phyloP scores from a whole-genome alignment of 1,139 yeast genomes.

The Hansenula sp. region DNA sequence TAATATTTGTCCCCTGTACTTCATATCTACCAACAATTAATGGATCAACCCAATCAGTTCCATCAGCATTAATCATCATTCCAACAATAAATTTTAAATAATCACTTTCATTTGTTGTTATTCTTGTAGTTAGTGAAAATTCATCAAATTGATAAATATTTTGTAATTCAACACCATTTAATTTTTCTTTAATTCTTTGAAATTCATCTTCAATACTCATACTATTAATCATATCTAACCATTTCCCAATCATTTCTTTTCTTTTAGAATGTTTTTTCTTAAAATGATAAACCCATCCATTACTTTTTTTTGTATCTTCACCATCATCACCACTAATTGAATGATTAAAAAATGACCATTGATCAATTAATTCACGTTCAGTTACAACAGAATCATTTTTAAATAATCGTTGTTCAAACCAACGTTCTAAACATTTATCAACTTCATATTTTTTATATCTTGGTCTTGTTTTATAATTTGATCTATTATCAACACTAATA shows the following conservation, averaged over 20 bases:
- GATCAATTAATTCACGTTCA: slow-evolving; percentile 23
- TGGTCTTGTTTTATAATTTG: slow-evolving; percentile 25
- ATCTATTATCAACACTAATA: slow-evolving; percentile 20
- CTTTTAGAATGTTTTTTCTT: slow-evolving; percentile 23
- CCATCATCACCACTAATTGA: slow-evolving; percentile 6
- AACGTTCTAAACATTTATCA: slow-evolving; percentile 27
- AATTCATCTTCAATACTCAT: not conserved
- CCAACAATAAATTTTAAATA: slow-evolving; percentile 19
- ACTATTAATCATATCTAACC: slow-evolving; percentile 11
- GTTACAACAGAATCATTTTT: slow-evolving; percentile 20
- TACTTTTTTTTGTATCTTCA: slow-evolving; percentile 21
- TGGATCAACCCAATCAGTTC: slow-evolving; percentile 20
- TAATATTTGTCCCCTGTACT: too few species aligned
- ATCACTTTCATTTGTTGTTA: slow-evolving; percentile 10
- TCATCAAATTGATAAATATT: slow-evolving; percentile 23
- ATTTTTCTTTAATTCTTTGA: not conserved
- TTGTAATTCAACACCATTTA: not conserved
- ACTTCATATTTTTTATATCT: slow-evolving; percentile 25
- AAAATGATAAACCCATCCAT: slow-evolving; percentile 35
- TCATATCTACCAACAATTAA: slow-evolving; percentile 17
- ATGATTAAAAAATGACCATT: slow-evolving; percentile 24
- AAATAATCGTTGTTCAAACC: slow-evolving; percentile 28
- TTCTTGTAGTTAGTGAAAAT: slow-evolving; percentile 14
- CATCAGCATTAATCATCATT: slow-evolving; percentile 23
- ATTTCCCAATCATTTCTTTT: slow-evolving; percentile 20